phyloP scores from a whole-genome alignment of 2,329 filamentous ascomycete genomes.

The Plectosphaerella cucumerina region DNA sequence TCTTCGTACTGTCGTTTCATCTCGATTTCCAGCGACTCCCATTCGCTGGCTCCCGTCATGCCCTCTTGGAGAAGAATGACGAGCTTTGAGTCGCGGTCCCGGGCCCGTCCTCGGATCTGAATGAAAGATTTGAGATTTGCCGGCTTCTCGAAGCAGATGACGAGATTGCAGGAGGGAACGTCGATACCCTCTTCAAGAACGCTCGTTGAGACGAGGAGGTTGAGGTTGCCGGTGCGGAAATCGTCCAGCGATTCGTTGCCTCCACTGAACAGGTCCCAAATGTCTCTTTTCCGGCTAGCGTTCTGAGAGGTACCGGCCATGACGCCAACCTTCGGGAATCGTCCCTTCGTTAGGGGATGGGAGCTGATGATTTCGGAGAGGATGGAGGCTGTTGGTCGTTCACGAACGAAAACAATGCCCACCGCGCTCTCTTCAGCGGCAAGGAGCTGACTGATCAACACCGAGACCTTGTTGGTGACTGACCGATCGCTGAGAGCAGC shows the following conservation, averaged over 20 bases:
- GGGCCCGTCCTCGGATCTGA: conserved; percentile 50
- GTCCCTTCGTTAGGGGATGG: conserved; percentile 41
- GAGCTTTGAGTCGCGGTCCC: conserved; percentile 47
- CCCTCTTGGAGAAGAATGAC: conserved; percentile 36
- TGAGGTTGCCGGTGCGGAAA: conserved; percentile 51
- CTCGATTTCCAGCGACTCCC: conserved; percentile 63
- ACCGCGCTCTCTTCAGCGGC: conserved; percentile 35
- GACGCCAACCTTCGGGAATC: conserved; percentile 42
- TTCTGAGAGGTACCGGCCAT: conserved; percentile 51
- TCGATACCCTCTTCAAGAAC: conserved; percentile 68
- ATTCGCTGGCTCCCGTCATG: conserved; percentile 35
- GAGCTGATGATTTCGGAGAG: conserved; percentile 52
- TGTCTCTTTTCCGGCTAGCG: conserved; percentile 28
- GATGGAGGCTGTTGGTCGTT: conserved; percentile 57
- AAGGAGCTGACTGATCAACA: conserved; percentile 50
- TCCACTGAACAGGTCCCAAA: conserved; percentile 31
- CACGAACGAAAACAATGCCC: conserved; percentile 65
- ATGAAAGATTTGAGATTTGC: conserved; percentile 53
- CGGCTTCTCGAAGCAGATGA: conserved; percentile 52
- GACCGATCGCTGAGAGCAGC: conserved; percentile 14
- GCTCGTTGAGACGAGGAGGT: conserved; percentile 58
- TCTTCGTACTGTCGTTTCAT: conserved; percentile 70
- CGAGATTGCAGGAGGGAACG: conserved; percentile 58
- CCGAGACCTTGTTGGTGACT: conserved; percentile 54
- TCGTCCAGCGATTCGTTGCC: conserved; percentile 24